phyloP scores from a whole-genome alignment of 805 yeast genomes.

The Suhomyces sp. region DNA sequence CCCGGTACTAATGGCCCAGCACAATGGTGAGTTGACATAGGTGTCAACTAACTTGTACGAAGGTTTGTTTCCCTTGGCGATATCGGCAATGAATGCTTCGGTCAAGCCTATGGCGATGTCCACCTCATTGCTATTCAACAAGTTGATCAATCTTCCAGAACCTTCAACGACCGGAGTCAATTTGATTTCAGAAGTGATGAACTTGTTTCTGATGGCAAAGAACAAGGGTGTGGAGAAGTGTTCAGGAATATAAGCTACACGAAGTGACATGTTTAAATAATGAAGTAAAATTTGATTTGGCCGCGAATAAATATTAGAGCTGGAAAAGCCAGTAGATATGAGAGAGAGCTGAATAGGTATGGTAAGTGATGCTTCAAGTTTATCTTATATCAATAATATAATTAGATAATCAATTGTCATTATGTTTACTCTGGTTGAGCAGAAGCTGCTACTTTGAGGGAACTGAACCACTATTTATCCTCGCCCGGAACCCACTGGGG shows the following conservation, averaged over 20 bases:
- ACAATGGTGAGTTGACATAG: slow-evolving; percentile 80
- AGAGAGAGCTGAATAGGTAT: too few relatives aligned
- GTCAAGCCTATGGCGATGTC: slow-evolving; percentile 88
- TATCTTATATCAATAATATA: too few relatives aligned
- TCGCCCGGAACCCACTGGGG: too few relatives aligned
- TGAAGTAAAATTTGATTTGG: neutral
- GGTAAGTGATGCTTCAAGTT: too few relatives aligned
- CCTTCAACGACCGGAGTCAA: slow-evolving; percentile 78
- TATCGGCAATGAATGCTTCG: slow-evolving; percentile 84
- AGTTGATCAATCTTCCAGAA: slow-evolving; percentile 79
- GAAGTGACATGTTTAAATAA: slow-evolving; percentile 23
- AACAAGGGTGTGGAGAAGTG: slow-evolving; percentile 87
- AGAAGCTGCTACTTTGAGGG: too few relatives aligned
- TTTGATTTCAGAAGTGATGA: slow-evolving; percentile 55
- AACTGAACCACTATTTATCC: too few relatives aligned
- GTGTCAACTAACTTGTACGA: slow-evolving; percentile 71
- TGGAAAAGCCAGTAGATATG: too few relatives aligned
- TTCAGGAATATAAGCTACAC: slow-evolving; percentile 85
- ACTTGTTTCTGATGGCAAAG: slow-evolving; percentile 63
- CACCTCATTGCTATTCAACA: slow-evolving; percentile 59
- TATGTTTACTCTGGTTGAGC: too few relatives aligned
- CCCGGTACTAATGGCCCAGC: slow-evolving; percentile 91
- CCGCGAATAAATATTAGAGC: neutral
- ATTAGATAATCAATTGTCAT: too few relatives aligned
- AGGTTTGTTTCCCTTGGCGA: slow-evolving; percentile 58